These are phyloP conservation scores for Cladophialophora psammophila DNA, from an alignment of 2,329 filamentous ascomycete genomes.

Conservation along the genomic window DNA sequence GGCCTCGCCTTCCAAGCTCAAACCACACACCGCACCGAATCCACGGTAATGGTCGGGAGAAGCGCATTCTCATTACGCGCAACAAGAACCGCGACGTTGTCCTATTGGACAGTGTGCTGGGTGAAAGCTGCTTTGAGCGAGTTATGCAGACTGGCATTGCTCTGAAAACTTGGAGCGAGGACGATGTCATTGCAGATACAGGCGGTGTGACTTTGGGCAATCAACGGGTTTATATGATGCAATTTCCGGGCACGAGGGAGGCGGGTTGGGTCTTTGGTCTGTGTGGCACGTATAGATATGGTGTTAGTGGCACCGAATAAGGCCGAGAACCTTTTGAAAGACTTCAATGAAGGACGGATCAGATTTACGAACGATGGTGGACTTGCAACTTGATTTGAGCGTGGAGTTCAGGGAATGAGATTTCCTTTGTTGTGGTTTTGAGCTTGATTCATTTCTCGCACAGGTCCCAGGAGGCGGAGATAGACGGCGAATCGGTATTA, in stretches of 20 bases:
- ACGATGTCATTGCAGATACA: constrained; percentile 64
- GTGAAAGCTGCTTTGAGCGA: constrained; percentile 82
- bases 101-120: constrained; percentile 82
- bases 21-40: constrained; percentile 48
- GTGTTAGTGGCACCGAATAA: constrained; percentile 29
- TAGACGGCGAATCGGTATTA: too few species aligned
- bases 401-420: constrained; percentile 8
- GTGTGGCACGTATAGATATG: constrained; percentile 61
- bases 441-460: too few species aligned
- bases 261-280: constrained; percentile 63
- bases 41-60: constrained; percentile 73
- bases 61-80: constrained; percentile 80
- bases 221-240: constrained; percentile 70
- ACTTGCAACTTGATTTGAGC: neutral
- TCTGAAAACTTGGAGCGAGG: constrained; percentile 85
- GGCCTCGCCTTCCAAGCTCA: constrained; percentile 39
- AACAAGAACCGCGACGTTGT: constrained; percentile 67
- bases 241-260: constrained; percentile 63
- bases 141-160: constrained; percentile 87
- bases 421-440: too few species aligned
- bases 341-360: neutral
- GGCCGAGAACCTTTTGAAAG: too few species aligned
- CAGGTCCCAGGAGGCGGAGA: too few species aligned
- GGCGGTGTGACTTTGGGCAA: constrained; percentile 66
- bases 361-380: constrained; percentile 5